These are phyloP conservation scores for Mentha longifolia DNA, from an alignment of 257 asterid species.

Conservation along the genomic window DNA sequence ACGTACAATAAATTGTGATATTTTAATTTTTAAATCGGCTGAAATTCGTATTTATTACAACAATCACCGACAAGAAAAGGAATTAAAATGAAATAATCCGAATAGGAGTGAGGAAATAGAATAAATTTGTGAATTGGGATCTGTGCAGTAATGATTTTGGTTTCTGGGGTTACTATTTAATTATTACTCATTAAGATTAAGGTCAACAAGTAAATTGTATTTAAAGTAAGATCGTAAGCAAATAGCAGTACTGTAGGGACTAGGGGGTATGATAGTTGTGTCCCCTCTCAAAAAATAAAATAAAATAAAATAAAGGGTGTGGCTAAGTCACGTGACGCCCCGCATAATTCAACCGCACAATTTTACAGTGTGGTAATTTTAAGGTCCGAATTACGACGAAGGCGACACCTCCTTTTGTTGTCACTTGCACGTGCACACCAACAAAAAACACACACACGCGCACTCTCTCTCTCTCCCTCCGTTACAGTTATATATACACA, in stretches of 20 bases:
- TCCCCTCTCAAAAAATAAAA: no score
- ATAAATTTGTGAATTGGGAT: slow-evolving; percentile 43
- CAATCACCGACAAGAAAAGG: slow-evolving; percentile 8
- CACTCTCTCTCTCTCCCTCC: background rate
- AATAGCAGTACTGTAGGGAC: no score
- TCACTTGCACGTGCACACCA: slow-evolving; percentile 42
- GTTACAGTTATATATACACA: no score
- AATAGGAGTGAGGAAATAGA: slow-evolving; percentile 1
- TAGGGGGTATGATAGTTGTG: no score
- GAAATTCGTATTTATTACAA: no score
- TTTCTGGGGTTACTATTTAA: slow-evolving; percentile 23
- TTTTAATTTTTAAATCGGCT: no score
- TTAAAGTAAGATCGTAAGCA: slow-evolving; percentile 4
- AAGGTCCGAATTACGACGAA: slow-evolving; percentile 29
- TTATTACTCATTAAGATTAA: background rate
- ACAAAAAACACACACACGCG: background rate
- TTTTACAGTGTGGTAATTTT: slow-evolving; percentile 35
- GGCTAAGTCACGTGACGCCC: slow-evolving; percentile 46
- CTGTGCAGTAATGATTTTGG: slow-evolving; percentile 55
- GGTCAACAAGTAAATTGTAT: slow-evolving; percentile 40
- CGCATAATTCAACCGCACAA: slow-evolving; percentile 21
- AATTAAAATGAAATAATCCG: background rate
- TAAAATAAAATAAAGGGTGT: background rate
- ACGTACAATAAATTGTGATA: no score
- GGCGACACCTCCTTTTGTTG: slow-evolving; percentile 21